Evolutionary conservation across 805 yeast species (phyloP), one percentile per base, ranked within the genome.

Genomic region (Kuraishia borneana): DNA sequence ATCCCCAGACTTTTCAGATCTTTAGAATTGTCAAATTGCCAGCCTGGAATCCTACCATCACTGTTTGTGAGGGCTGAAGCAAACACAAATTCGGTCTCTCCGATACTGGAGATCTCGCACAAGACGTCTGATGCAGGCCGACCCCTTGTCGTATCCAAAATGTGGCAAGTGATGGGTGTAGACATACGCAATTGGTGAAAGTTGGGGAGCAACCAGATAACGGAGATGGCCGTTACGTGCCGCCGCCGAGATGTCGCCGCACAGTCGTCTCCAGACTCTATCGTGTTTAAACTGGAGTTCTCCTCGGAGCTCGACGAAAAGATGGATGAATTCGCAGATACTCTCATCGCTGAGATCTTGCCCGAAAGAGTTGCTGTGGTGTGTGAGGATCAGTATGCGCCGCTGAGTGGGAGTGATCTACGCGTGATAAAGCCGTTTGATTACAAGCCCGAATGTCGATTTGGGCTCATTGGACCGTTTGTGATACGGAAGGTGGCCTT

Each of bases 101-200:
- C 48, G 42, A 5, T 52, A 1, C 65, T 44, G 48, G 61, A 72
- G 25, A 81, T 58, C 20, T 76, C 76, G 49, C 92, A 83, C 3
- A 65, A 58, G n/a, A 88, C 88, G n/a, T 65, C 67, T 0, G 58
- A 51, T 1, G 95, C 96, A 1, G 97, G 97, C 39, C 63, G 68
- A 1, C 97, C 97, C 6, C 65, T 56, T 7, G 82, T 76, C 5
- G 96, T 87, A 48, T 88, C 95, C 17, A 88, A 63, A 7, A 88
- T 72, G 53, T 88, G 97, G 59, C 96, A 88, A 3, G 96, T 87
- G 26, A 87, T 72, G 30, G 89, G 89, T 4, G 59, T 50, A 13
- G 41, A 44, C 6, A 58, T 32, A 55, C 34, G 7, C 54, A 42
- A 54, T 53, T 48, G 37, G 34, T 42, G 8, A 17, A 28, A 12